Percentiles rank a stretch among this genome's conserved stretches.
Conservation (phyloP, 2,329 filamentous ascomycete genomes). For the Salinomyces thailandicus region DNA sequence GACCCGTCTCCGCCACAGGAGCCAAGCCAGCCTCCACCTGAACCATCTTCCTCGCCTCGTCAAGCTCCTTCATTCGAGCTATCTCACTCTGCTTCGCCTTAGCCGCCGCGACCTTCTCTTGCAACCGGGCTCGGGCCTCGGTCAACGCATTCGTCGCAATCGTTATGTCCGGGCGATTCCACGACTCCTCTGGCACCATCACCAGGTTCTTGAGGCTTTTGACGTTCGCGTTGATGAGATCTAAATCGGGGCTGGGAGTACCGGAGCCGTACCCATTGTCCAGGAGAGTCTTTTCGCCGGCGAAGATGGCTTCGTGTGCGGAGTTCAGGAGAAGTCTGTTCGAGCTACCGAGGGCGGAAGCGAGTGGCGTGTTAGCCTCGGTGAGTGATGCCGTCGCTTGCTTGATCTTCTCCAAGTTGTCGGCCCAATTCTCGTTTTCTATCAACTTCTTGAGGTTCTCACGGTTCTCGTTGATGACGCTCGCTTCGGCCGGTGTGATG, state of each 20-base stretch:
- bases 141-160: conserved; percentile 20
- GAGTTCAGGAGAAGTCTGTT: conserved; percentile 22
- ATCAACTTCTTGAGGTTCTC: conserved; percentile 19
- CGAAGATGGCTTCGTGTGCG: conserved; percentile 28
- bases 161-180: conserved; percentile 22
- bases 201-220: conserved; percentile 21
- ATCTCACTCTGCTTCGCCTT: conserved; percentile 6
- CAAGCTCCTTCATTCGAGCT: conserved; percentile 6
- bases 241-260: conserved; percentile 11
- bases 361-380: conserved; percentile 16
- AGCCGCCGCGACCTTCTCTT: conserved; percentile 14
- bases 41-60: conserved; percentile 10
- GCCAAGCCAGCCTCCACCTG: conserved; percentile 9
- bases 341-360: conserved; percentile 13
- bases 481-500: conserved; percentile 15
- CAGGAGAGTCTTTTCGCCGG: conserved; percentile 24
- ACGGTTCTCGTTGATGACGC: conserved; percentile 18
- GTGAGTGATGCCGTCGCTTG: conserved; percentile 13
- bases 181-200: conserved; percentile 22
- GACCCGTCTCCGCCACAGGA: no score
- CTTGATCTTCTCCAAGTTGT: conserved; percentile 15
- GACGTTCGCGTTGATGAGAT: conserved; percentile 16
- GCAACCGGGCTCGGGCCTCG: conserved; percentile 15
- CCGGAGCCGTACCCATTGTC: conserved; percentile 11
- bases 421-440: conserved; percentile 12